phyloP scores from a whole-genome alignment of 371 early-diverging fungal species.

The Umbelopsis sp. region DNA sequence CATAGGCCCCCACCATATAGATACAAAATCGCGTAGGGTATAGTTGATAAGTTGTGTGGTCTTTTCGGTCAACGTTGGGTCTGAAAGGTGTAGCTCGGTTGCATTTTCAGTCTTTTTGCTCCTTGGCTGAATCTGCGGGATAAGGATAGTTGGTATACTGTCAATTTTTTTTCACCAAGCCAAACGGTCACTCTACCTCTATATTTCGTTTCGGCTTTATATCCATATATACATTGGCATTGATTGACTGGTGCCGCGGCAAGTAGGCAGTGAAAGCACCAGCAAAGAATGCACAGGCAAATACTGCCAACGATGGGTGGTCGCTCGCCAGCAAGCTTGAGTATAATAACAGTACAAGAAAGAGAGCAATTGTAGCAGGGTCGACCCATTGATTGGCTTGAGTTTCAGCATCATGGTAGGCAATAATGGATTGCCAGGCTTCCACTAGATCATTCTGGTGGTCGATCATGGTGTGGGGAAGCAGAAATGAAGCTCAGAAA shows the following conservation, averaged over 20 bases:
- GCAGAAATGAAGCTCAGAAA: background rate
- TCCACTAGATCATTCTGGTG: background rate
- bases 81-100: conserved; percentile 1
- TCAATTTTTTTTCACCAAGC: background rate
- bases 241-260: background rate
- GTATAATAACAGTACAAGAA: background rate
- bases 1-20: conserved; percentile 52
- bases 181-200: background rate
- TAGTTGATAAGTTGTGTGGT: conserved; percentile 43
- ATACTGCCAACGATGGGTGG: background rate
- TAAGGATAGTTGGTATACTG: background rate
- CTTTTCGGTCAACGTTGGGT: conserved; percentile 31
- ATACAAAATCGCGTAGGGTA: conserved; percentile 55
- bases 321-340: conserved; percentile 1
- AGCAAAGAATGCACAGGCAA: conserved; percentile 2
- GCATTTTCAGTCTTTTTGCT: background rate
- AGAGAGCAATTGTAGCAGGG: background rate
- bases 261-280: background rate
- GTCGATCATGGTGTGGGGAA: background rate
- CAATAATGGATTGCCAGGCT: background rate
- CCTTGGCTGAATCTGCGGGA: background rate
- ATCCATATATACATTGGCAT: background rate
- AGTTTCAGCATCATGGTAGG: background rate
- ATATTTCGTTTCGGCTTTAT: conserved; percentile 10
- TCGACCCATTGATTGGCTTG: background rate